phyloP scores from a whole-genome alignment of 75 land plant genomes.

The Ceratopteris richardii region DNA sequence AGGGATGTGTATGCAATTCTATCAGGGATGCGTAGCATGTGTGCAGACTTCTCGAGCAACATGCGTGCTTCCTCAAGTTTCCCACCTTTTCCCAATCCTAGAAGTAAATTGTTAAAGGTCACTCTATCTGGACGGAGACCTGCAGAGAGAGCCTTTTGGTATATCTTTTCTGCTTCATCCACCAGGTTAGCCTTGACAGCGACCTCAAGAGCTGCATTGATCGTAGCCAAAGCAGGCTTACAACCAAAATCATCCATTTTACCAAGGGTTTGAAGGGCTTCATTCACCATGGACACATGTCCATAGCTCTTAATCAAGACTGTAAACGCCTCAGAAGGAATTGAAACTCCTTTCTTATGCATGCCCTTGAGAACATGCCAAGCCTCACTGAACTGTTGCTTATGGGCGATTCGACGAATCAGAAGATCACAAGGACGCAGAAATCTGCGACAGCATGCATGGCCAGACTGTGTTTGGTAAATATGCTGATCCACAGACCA shows the following conservation, averaged over 20 bases:
- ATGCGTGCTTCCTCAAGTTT: constrained; percentile 21
- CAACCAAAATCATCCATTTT: constrained; percentile 41
- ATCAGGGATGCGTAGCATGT: constrained; percentile 19
- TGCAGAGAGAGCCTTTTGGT: constrained; percentile 47
- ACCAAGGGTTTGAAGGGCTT: constrained; percentile 33
- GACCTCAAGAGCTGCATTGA: constrained; percentile 32
- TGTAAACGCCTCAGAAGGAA: no score
- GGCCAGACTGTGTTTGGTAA: no score
- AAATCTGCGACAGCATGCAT: no score
- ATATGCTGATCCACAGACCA: no score
- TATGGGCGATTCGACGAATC: no score
- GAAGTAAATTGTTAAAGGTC: constrained; percentile 35
- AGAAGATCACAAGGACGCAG: no score
- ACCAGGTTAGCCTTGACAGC: constrained; percentile 16
- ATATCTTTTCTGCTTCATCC: constrained; percentile 47
- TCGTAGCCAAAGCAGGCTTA: constrained; percentile 43
- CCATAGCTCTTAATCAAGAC: no score
- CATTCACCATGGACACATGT: constrained; percentile 9
- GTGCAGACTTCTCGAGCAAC: constrained; percentile 14
- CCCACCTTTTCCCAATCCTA: constrained; percentile 40
- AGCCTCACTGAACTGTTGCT: no score
- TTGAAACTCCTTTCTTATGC: no score
- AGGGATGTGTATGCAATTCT: constrained; percentile 58
- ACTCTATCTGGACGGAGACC: constrained; percentile 62
- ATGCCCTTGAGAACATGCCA: no score